A percentile compares a stretch with the other conserved stretches of the same genome.
phyloP scores from a whole-genome alignment of 2,329 filamentous ascomycete genomes.

The Scopulariopsis brevicaulis region DNA sequence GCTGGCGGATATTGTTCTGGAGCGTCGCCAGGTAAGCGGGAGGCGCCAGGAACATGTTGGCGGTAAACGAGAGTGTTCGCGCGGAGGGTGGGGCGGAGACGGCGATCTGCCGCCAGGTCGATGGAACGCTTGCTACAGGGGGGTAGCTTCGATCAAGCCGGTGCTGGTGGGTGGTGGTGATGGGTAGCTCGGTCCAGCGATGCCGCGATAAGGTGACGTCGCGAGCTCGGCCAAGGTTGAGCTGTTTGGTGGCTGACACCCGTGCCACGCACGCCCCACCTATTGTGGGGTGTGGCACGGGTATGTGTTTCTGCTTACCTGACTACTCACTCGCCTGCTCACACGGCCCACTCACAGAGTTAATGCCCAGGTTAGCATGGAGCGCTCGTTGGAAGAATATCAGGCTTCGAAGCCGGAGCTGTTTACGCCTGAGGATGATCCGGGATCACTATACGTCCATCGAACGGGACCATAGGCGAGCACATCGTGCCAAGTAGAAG shows the following conservation, averaged over 20 bases:
- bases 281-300: no score
- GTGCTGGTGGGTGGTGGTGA: background rate
- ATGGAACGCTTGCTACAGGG: background rate
- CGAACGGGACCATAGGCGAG: no score
- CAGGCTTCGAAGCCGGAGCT: no score
- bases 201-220: background rate
- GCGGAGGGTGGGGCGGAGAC: background rate
- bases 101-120: background rate
- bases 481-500: no score
- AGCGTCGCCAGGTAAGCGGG: conserved; percentile 76
- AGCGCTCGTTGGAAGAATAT: no score
- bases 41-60: conserved; percentile 75
- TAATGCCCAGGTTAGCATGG: no score
- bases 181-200: background rate
- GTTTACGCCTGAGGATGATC: no score
- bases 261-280: no score
- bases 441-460: no score
- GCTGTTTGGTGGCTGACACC: background rate
- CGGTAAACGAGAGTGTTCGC: background rate
- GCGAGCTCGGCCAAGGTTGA: background rate
- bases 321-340: no score
- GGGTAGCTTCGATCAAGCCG: background rate
- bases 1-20: conserved; percentile 92
- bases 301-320: no score
- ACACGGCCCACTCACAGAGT: no score